Evolutionary conservation across 768 basidiomycete genomes (phyloP).

Genomic region (Russula sp.): DNA sequence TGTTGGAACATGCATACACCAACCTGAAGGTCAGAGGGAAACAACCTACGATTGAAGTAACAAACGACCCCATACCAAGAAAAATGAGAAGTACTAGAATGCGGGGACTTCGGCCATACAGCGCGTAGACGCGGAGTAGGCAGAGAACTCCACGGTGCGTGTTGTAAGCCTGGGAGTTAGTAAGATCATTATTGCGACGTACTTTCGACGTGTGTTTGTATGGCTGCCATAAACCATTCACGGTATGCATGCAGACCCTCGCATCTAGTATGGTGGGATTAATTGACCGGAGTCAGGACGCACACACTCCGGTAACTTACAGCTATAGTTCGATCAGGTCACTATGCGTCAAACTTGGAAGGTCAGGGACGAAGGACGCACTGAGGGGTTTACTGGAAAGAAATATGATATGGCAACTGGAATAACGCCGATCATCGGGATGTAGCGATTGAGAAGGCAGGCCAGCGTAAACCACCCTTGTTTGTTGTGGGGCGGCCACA

Average conservation of each 20-base stretch:
- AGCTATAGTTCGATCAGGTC: not conserved
- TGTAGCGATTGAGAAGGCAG: constrained; percentile 53
- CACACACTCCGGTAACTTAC: constrained; percentile 1
- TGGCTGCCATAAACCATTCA: not conserved
- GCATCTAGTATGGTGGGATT: constrained; percentile 3
- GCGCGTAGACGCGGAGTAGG: constrained; percentile 13
- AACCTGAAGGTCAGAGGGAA: not conserved
- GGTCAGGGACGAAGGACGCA: constrained; percentile 6
- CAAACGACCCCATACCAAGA: not conserved
- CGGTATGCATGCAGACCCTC: constrained; percentile 3
- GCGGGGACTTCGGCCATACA: constrained; percentile 14
- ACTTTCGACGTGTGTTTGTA: constrained; percentile 7
- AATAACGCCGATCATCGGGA: constrained; percentile 41
- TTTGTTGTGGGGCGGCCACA: constrained; percentile 43
- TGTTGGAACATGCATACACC: not conserved
- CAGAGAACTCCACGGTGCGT: not conserved
- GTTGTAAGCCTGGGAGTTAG: not conserved
- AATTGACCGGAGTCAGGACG: not conserved
- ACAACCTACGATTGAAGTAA: not conserved
- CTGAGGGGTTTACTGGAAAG: not conserved
- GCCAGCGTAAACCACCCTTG: constrained; percentile 42
- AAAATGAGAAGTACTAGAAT: not conserved
- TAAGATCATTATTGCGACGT: not conserved
- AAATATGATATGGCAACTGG: constrained; percentile 32
- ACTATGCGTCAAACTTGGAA: not conserved